Evolutionary conservation across 2,329 filamentous ascomycete genomes (phyloP), one percentile per base, ranked within the genome.

Genomic region (Periconia digitata): DNA sequence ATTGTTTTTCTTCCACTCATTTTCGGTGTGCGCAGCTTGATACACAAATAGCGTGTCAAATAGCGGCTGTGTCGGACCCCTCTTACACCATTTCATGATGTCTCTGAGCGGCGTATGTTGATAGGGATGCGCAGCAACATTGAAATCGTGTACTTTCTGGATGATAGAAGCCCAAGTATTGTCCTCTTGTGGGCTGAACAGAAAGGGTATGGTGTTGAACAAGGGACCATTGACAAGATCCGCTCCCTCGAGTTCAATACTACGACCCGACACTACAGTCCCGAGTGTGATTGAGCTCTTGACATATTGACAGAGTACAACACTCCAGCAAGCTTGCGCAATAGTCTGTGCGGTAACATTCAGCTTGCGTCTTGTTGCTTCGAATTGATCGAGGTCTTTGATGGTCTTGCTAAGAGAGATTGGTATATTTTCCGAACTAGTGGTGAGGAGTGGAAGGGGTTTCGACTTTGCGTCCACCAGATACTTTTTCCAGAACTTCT

Each of bases 1-100:
- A 1, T 58, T 46, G 2, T 70, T 58, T 3, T 67, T 53, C n/a
- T 49, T 47, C 44, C 60, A 62, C 1, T 50, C 37, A 0, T 61
- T 47, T 0, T 59, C 49, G 1, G 62, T 53, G 0, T 69, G 58
- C 8, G 58, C 51, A 2, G 81, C 74, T 60, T 95, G 88, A 64
- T 92, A 96, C 0, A 90, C 87, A 57, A 96, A 95, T 1, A 96
- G 74, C 0, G 79, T 86, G 50, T 95, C 87, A 62, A 96, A 96
- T 6, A 73, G 53, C 6, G 67, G 76, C 36, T 81, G 69, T n/a
- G 72, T 71, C 1, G 73, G 73, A 3, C 79, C 79, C 4, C 76
- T 74, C 0, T 80, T 78, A 55, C 84, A 85, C 86, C 89, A 95
- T 67, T 90, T 95, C 60, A 88, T 85, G 27, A 96, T 86, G 39